These are phyloP conservation scores for Backusella australiensis DNA, from an alignment of 192 early-diverging fungal genomes.

Conservation along the genomic window DNA sequence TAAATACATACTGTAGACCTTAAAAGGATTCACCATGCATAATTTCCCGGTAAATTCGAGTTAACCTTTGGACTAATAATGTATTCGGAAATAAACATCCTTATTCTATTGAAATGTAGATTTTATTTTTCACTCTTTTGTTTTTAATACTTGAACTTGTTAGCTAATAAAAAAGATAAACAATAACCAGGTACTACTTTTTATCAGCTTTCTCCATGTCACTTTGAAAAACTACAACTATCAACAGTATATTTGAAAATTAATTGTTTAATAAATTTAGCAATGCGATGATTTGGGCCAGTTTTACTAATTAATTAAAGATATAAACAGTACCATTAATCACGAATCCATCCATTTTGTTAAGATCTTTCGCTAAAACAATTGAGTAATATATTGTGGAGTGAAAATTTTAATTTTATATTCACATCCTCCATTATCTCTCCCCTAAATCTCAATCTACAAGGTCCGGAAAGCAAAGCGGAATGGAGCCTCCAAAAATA, in stretches of 20 bases:
- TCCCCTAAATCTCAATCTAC: too few relatives aligned
- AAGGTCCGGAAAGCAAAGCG: too few relatives aligned
- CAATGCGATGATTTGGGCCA: too few relatives aligned
- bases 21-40: neutral
- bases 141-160: neutral
- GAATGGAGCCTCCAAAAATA: too few relatives aligned
- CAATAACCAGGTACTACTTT: neutral
- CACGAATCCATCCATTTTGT: neutral
- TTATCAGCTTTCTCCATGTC: neutral
- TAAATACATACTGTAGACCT: neutral
- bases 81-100: neutral
- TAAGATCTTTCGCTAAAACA: neutral
- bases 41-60: conserved; percentile 1
- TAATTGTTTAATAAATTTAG: too few relatives aligned
- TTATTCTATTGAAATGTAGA: neutral
- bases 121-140: neutral
- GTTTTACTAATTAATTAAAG: too few relatives aligned
- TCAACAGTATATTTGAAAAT: too few relatives aligned
- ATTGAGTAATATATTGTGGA: neutral
- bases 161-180: neutral
- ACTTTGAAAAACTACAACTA: neutral
- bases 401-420: too few relatives aligned
- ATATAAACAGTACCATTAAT: too few relatives aligned
- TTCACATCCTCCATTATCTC: too few relatives aligned
- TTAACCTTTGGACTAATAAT: neutral